Evolutionary conservation across 2,329 filamentous ascomycete genomes (phyloP).

Genomic region (Pseudogymnoascus pannorum): DNA sequence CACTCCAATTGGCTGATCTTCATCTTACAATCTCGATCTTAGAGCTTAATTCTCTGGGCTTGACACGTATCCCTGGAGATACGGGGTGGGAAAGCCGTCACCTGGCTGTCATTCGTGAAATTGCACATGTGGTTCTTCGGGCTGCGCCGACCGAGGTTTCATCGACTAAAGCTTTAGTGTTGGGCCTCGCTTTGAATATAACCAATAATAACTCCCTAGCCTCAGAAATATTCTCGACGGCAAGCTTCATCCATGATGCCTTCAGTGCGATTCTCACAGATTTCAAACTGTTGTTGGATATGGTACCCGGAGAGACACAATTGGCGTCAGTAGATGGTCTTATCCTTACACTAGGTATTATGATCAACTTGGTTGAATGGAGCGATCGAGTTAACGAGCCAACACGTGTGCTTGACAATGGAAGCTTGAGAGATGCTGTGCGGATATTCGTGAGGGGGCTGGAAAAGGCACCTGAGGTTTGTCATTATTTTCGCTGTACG

Average conservation of each 20-base stretch:
- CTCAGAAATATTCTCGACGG: conserved; percentile 61
- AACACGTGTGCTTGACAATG: conserved; percentile 21
- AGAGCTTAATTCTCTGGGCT: conserved; percentile 39
- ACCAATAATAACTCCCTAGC: conserved; percentile 72
- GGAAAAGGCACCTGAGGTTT: conserved; percentile 60
- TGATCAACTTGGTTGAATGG: conserved; percentile 84
- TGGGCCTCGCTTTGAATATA: conserved; percentile 74
- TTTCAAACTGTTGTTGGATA: conserved; percentile 41
- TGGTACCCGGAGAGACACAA: conserved; percentile 43
- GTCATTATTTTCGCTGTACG: conserved; percentile 24
- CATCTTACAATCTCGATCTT: conserved; percentile 42
- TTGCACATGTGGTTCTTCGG: conserved; percentile 1
- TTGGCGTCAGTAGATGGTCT: conserved; percentile 57
- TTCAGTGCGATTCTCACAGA: conserved; percentile 44
- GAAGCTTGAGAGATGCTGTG: conserved; percentile 52
- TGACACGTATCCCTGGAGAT: background rate
- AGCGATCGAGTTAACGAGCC: conserved; percentile 35
- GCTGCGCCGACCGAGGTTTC: background rate
- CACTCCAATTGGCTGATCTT: conserved; percentile 29
- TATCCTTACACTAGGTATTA: conserved; percentile 69
- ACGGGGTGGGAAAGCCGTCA: background rate
- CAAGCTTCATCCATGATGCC: conserved; percentile 44
- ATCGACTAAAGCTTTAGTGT: conserved; percentile 11
- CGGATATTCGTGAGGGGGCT: conserved; percentile 61
- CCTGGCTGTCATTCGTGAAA: background rate